Evolutionary conservation across 2,329 filamentous ascomycete genomes (phyloP).

Genomic region (Calonectria leucothoes): DNA sequence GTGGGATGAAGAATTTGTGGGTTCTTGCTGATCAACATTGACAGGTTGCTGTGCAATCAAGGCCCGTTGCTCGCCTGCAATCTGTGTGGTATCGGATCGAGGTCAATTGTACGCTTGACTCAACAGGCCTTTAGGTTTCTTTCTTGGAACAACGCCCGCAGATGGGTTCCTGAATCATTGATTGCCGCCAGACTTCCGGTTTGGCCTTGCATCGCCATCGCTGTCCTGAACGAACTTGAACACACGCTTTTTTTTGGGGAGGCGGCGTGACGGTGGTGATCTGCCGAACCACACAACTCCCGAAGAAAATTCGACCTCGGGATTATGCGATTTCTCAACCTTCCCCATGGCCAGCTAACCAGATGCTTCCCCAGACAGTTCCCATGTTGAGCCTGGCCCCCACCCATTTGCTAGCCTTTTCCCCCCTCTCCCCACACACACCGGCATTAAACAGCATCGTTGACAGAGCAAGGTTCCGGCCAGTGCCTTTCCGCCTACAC

Average conservation of each 20-base stretch:
- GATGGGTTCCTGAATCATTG: background rate
- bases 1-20: background rate
- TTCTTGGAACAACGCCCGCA: background rate
- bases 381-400: constrained; percentile 10
- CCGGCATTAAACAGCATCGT: background rate
- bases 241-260: background rate
- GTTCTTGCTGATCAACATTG: background rate
- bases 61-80: background rate
- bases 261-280: background rate
- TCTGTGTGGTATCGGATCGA: background rate
- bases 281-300: background rate
- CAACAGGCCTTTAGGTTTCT: background rate
- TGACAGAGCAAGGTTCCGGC: background rate
- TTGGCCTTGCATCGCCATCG: background rate
- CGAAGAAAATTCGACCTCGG: constrained; percentile 8
- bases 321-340: background rate
- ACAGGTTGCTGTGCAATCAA: background rate
- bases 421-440: constrained; percentile 19
- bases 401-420: constrained; percentile 1
- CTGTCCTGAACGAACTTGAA: background rate
- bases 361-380: constrained; percentile 27
- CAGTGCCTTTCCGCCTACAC: background rate
- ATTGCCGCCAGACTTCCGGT: background rate
- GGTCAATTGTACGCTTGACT: background rate
- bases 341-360: constrained; percentile 7